Base-by-base conservation (phyloP, 352 stramenopile species). In the Plasmopara halstedii region DNA sequence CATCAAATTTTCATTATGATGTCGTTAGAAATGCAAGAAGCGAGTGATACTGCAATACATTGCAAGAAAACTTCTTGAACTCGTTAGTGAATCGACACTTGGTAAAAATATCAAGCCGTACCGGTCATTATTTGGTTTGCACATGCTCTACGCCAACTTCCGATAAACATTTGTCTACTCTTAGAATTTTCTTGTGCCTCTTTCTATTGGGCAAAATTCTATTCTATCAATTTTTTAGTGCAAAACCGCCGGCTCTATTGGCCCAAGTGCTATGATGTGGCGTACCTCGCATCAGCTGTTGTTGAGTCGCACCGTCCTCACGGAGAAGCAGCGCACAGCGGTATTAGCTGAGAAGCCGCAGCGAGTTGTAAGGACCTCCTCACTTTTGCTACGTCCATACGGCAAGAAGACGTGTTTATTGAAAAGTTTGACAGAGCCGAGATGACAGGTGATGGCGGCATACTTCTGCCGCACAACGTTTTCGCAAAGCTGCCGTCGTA, bases 401-500 rank as follows among this genome's bases (percentile, higher is more conserved):
- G 32, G 53, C 55, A 51, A 34, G 43, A 29, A 37, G 40, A 29
- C 39, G 17, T 19, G 27, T 25, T 26, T 22, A 18, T 25, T 20
- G 39, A n/a, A 63, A 23, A 29, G 35, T 23, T 38, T 20, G 17
- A 18, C 15, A 42, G 22, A 56, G 15, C 2, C 15, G 33, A 41
- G 19, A 70, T 68, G 53, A 74, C 70, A 47, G 49, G 39, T 31
- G 65, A 72, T 27, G 73, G 62, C 61, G 50, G 51, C 5, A 59
- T 77, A 32, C 60, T 83, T 32, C 32, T 81, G 39, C 46, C 73
- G 43, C 72, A 63, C 56, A 82, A 82, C 47, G 77, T 94, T 47
- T 94, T 89, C 55, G 83, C 81, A 35, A 74, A 81, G 21, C 64
- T 94, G 43, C 82, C 83, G 29, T 80, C 80, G 27, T 91, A 92